Base-by-base conservation (phyloP, 441 rosid genomes). In the Melastoma candidum region DNA sequence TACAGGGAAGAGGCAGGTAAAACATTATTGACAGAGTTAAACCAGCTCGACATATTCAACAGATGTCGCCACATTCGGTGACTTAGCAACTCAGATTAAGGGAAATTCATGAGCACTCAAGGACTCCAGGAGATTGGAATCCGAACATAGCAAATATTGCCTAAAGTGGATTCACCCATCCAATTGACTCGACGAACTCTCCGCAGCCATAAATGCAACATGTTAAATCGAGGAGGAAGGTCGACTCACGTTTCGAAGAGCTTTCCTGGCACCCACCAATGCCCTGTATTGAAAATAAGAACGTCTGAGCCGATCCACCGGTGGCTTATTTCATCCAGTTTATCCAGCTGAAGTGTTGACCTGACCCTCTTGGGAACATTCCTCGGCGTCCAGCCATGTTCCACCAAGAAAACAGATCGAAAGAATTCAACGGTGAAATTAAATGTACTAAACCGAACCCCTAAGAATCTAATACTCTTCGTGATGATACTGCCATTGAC, bases 231-330 rank as follows among this genome's bases (percentile, higher is more conserved):
- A 14, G 56, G n/a, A 14, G 56, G 60, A 46, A 57, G 49, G 44
- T 60, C 36, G 69, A 53, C 95, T 77, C 78, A 83, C 92, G 59
- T 74, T 49, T 73, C 76, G 25, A 83, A 85, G 58, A 80, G 82
- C 83, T 85, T 85, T 72, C 82, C 82, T 22, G 95, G 90, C 55
- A 77, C 87, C 95, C 95, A 86, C 95, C 95, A 86, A 26, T 86
- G 95, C 53, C 92, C 95, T 1, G 87, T 76, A 59, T 86, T 86
- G 78, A 86, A 86, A 47, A 86, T 67, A 43, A 86, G 87, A 64
- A 73, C 66, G 64, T 86, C 89, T 2, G 92, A 78, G 11, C 77
- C 62, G 52, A 71, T 62, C 95, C 95, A 86, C 54, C 68, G 68
- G 4, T 71, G 58, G 73, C 81, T 76, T 54, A 77, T 81, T 29